These are phyloP conservation scores for Colletotrichum brevisporum DNA, from an alignment of 2,329 filamentous ascomycete species.

Conservation along the genomic window DNA sequence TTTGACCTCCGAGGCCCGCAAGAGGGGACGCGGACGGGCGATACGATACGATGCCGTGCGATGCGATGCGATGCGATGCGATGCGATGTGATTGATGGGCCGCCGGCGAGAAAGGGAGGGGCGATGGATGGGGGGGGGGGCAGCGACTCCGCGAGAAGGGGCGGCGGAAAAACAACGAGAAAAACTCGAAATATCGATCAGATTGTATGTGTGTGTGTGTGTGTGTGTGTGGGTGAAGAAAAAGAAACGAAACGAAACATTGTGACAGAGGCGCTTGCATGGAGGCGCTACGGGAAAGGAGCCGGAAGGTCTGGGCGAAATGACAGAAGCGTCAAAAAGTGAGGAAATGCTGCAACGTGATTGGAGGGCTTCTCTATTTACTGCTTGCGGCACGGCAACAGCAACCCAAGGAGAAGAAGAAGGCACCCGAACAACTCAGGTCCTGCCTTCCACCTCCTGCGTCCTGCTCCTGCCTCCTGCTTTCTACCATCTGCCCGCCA, in stretches of 20 bases:
- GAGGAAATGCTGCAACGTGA: constrained; percentile 3
- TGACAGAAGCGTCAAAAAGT: constrained; percentile 24
- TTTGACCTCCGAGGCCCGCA: constrained; percentile 27
- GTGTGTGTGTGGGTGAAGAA: constrained; percentile 2
- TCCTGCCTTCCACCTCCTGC: constrained; percentile 2
- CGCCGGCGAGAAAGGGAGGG: background rate
- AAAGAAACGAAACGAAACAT: constrained; percentile 39
- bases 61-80: no score
- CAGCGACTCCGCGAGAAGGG: background rate
- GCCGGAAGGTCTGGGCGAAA: constrained; percentile 33
- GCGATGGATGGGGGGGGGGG: background rate
- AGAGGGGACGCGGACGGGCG: constrained; percentile 3
- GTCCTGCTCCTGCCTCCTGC: background rate
- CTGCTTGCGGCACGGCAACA: background rate
- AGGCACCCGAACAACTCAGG: constrained; percentile 3
- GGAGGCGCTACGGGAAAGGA: constrained; percentile 30
- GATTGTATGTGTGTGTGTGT: background rate
- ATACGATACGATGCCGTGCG: no score
- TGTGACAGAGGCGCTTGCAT: constrained; percentile 17
- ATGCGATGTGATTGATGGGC: no score
- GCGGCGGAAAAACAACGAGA: background rate
- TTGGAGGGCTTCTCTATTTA: background rate
- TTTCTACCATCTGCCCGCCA: background rate
- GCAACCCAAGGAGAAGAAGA: background rate
- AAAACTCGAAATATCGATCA: constrained; percentile 10